A percentile compares a stretch with the other conserved stretches of the same genome.
Evolutionary conservation across 2,329 filamentous ascomycete genomes (phyloP).

Genomic region (Aspergillus sp.): DNA sequence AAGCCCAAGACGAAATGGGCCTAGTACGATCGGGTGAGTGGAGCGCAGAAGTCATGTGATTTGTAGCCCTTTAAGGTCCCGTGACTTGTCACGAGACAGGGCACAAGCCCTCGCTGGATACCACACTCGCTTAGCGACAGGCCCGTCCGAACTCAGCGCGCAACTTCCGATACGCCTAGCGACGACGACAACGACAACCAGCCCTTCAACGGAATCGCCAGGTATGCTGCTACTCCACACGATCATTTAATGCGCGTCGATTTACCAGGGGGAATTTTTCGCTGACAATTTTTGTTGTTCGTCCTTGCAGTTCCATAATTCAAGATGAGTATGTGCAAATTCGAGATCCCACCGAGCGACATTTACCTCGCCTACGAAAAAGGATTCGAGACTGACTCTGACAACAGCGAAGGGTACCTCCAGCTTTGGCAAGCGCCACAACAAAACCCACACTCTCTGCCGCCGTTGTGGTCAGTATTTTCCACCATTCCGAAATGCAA

Average conservation of each 20-base stretch:
- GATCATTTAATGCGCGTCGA: constrained; percentile 1
- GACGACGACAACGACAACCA: constrained; percentile 48
- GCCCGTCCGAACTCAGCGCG: constrained; percentile 30
- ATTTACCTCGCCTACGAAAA: constrained; percentile 23
- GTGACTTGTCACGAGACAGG: constrained; percentile 28
- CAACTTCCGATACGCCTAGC: constrained; percentile 43
- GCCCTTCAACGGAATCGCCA: constrained; percentile 48
- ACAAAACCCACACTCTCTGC: constrained; percentile 98
- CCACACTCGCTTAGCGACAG: constrained; percentile 45
- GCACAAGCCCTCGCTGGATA: constrained; percentile 33
- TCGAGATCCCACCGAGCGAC: constrained; percentile 21
- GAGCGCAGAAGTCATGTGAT: constrained; percentile 9
- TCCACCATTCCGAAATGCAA: constrained; percentile 15
- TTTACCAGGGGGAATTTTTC: constrained; percentile 7
- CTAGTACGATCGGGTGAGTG: neutral
- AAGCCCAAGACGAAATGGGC: neutral
- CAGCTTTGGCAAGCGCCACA: constrained; percentile 80
- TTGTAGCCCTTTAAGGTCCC: neutral
- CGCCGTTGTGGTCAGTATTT: constrained; percentile 87
- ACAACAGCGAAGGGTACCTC: constrained; percentile 68
- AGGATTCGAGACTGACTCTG: constrained; percentile 44
- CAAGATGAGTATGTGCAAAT: constrained; percentile 58
- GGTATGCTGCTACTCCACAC: constrained; percentile 31
- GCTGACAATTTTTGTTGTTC: constrained; percentile 24
- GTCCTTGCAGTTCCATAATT: constrained; percentile 47